Base-by-base conservation (phyloP, 768 basidiomycete species). In the Hygrophorus pudorinus region DNA sequence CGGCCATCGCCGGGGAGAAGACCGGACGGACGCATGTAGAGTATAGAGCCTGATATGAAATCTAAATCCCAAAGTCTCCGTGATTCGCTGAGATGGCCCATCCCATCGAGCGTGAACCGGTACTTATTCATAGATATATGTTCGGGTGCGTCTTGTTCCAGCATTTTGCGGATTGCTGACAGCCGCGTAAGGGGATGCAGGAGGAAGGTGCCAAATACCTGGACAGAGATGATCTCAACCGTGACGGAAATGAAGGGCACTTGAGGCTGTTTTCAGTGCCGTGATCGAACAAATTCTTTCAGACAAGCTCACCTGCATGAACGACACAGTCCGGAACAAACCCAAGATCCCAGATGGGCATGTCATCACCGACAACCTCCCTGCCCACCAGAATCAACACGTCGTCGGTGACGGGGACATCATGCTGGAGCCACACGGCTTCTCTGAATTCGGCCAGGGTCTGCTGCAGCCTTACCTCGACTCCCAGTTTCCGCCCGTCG, bases 401-500 rank as follows among this genome's bases (percentile, higher is more conserved):
- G 31, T 35, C 11, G 9, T 51, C 24, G 8, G 40, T 17, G n/a
- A 48, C 14, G 28, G 33, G 20, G n/a, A 48, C 35, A 28, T n/a
- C 20, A 36, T 51, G 42, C n/a, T 44, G 47, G n/a, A 5, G 17
- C 18, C 18, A 16, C 5, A 51, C 49, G 4, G 35, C 29, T 10
- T 40, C 41, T 17, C 46, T 24, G 18, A 51, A 51, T 12, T 47
- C 47, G 9, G 12, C 20, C n/a, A 51, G 31, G 13, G 49, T 51
- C 36, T 48, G 41, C 14, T 29, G 24, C 3, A 29, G 18, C 28
- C 13, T 33, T 14, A 28, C 39, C 3, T 20, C 13, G 5, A 51
- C 41, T 9, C 16, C 28, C 12, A 48, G 20, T 31, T 43, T 50
- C 24, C 34, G 13, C 13, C 17, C 30, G 29, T 50, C 45, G 6